Evolutionary conservation across 768 basidiomycete species (phyloP).

Genomic region (Leccinum imitatum): DNA sequence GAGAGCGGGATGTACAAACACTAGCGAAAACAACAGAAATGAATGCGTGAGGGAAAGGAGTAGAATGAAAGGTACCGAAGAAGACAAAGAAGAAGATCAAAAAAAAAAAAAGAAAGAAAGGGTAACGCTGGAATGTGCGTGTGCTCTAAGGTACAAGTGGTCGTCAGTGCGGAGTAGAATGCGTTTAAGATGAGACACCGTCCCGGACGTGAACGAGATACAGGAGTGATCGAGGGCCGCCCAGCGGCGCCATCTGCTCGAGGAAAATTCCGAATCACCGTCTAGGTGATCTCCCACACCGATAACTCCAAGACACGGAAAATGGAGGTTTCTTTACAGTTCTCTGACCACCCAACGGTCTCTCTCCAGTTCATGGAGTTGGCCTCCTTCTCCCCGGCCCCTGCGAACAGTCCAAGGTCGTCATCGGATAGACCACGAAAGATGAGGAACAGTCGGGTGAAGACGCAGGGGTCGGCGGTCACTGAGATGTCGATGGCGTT

Average conservation of each 20-base stretch:
- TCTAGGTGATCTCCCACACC: slow-evolving; percentile 65
- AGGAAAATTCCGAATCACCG: neutral
- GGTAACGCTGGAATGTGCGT: slow-evolving; percentile 20
- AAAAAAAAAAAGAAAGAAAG: slow-evolving; percentile 12
- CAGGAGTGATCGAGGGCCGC: slow-evolving; percentile 10
- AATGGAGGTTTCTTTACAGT: slow-evolving; percentile 67
- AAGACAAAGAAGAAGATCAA: neutral
- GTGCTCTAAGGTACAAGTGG: slow-evolving; percentile 29
- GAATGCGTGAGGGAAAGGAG: neutral
- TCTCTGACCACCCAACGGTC: slow-evolving; percentile 77
- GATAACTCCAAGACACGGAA: slow-evolving; percentile 83
- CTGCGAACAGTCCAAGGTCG: slow-evolving; percentile 70
- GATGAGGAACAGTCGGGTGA: slow-evolving; percentile 84
- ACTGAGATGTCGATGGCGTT: slow-evolving; percentile 87
- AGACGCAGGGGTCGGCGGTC: slow-evolving; percentile 76
- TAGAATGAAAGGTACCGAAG: slow-evolving; percentile 9
- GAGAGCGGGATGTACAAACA: slow-evolving; percentile 5
- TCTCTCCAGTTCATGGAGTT: slow-evolving; percentile 80
- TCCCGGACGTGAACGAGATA: slow-evolving; percentile 8
- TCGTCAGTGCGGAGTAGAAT: slow-evolving; percentile 12
- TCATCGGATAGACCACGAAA: slow-evolving; percentile 82
- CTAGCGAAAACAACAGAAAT: slow-evolving; percentile 13
- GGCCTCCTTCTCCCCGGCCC: slow-evolving; percentile 85
- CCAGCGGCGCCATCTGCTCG: slow-evolving; percentile 19
- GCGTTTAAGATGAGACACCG: slow-evolving; percentile 8